Evolutionary conservation across 148 eudicot genomes (phyloP), one percentile per base, ranked within the genome.

Genomic region (Amaranthus palmeri): DNA sequence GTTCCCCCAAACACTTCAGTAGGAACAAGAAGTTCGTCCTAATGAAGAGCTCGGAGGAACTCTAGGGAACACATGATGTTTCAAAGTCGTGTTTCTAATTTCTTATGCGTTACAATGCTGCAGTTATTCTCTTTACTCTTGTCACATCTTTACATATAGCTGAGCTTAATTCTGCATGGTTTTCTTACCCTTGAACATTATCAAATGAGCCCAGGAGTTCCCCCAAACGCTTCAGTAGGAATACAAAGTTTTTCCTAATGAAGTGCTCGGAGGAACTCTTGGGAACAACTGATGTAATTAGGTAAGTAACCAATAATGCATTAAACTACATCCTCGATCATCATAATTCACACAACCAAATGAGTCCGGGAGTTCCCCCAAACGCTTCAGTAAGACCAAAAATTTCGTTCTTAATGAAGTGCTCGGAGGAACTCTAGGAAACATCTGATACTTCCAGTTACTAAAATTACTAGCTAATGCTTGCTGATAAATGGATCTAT

Each of bases 281-380:
- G 36, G 2, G 36, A 25, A 25, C 36, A 25, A 25, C 2, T 25
- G 36, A 25, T 25, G 36, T 25, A 25, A 25, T 25, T 25, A 25
- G 36, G 36, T 25, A 25, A 25, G 36, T 25, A 25, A 25, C 36
- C 36, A 25, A 25, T 25, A 25, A 25, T 25, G 36, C 36, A 25
- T 25, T 25, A 25, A 25, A 25, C 36, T 25, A 25, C 36, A 25
- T 25, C 36, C 36, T 25, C 36, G 2, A 25, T 25, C 36, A 25
- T 25, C 36, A 25, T 25, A 25, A 25, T 25, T 25, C 36, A 25
- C 36, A 25, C 42, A 68, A 54, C 63, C 79, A 76, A n/a, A 41
- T 63, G 75, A 54, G 10, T 75, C 79, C 75, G 12, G 71, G 75
- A 77, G 79, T 77, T 77, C 79, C 75, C 79, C 75, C 75, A 77